Base-by-base conservation (phyloP, 2,329 filamentous ascomycete species). In the Beauveria pseudobassiana region DNA sequence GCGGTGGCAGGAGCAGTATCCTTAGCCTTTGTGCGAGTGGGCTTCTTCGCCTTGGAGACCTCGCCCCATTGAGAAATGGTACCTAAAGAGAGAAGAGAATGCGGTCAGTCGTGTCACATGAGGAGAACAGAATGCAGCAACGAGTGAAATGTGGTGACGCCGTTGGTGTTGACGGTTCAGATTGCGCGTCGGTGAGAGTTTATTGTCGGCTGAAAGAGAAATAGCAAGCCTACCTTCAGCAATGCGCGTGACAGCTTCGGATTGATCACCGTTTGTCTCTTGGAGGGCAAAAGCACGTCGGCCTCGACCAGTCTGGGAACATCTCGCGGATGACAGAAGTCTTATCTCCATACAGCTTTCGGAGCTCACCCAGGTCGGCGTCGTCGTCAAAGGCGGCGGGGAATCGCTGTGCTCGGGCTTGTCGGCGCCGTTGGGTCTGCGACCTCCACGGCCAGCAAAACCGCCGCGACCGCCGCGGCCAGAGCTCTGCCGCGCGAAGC, bases 261-360 rank as follows among this genome's bases (percentile, higher is more conserved):
- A 84, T 70, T 91, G 81, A 76, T 95, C 89, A 69, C 90, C 90
- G 69, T 90, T 84, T 62, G 88, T 89, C 80, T 99, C 95, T 76
- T 96, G 87, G 63, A 99, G 82, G 65, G 93, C 93, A 74, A 95
- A 66, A 98, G 86, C 66, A 98, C 86, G 75, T 98, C 93, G 75
- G 93, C 91, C 72, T 96, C 91, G 69, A 93, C 95, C 93, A 98
- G 76, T 92, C 89, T 63, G 91, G 87, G 80, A 96, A 97, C 79
- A 98, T 87, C 75, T 96, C 93, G 79, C 91, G 92, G 74, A 99
- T 87, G 70, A 88, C 86, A 65, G 82, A 81, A 69, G 96, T 84
- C 78, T 93, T 90, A 71, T 80, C 80, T 71, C 89, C 84, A 74
- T 96, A 95, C 75, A 90, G 87, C 81, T 91, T 92, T 84, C 96